Evolutionary conservation across 2,329 filamentous ascomycete species (phyloP).

Genomic region (Coniochaeta ligniaria): DNA sequence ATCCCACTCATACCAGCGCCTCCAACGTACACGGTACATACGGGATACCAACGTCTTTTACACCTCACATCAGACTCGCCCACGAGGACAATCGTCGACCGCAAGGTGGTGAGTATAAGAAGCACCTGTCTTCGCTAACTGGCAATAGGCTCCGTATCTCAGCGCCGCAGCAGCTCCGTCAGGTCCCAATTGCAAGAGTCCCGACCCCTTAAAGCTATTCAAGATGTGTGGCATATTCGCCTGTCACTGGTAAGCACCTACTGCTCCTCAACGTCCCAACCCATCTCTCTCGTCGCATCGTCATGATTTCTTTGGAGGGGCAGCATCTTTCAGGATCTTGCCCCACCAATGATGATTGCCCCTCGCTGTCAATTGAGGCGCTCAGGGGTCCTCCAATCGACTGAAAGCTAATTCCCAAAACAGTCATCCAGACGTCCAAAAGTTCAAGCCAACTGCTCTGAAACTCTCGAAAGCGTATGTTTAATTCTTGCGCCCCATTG

Average conservation of each 20-base stretch:
- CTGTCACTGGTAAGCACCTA: slow-evolving; percentile 70
- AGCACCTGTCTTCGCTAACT: slow-evolving; percentile 12
- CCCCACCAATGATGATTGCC: not conserved
- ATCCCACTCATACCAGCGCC: not conserved
- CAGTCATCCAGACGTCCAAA: slow-evolving; percentile 86
- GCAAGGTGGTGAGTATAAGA: slow-evolving; percentile 13
- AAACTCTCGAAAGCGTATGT: slow-evolving; percentile 88
- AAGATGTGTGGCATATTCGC: slow-evolving; percentile 95
- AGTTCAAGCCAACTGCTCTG: slow-evolving; percentile 92
- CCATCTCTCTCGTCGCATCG: slow-evolving; percentile 3
- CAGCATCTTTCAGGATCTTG: slow-evolving; percentile 6
- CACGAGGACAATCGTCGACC: not conserved
- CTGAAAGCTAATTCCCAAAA: slow-evolving; percentile 13
- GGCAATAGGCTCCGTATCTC: slow-evolving; percentile 12
- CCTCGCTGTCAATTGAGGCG: not conserved
- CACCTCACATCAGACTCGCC: not conserved
- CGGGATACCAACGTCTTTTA: not conserved
- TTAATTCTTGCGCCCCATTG: slow-evolving; percentile 21
- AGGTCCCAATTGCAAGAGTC: not conserved
- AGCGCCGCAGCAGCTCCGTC: slow-evolving; percentile 9
- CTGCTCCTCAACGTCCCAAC: slow-evolving; percentile 12
- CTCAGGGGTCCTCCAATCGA: not conserved
- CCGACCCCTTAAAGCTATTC: slow-evolving; percentile 7
- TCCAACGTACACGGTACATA: not conserved
- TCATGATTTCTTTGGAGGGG: slow-evolving; percentile 25